Base-by-base conservation (phyloP, 106 monocot species). In the Iris macrosiphon region DNA sequence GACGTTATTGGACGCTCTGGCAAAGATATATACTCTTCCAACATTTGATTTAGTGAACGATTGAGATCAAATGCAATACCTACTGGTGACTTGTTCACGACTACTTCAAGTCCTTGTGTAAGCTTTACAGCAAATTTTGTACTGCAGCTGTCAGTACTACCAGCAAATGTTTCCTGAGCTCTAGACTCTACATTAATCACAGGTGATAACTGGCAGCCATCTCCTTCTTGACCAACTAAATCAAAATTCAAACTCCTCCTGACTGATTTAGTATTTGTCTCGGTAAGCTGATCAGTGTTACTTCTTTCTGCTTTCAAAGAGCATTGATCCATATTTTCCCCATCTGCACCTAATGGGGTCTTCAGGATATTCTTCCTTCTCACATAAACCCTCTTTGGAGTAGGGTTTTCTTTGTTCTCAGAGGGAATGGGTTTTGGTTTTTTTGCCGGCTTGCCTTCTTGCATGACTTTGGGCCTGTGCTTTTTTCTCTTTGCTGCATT, bases 401-500 rank as follows among this genome's bases (percentile, higher is more conserved):
- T n/a, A n/a, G n/a, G n/a, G n/a, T n/a, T n/a, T 18, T 42, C 44
- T 22, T 53, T 44, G 20, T 34, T 66, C 16, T 19, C 40, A 35
- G 28, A 49, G 10, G 62, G 61, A 0, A 43, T 29, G 16, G 63
- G 16, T 40, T 59, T 73, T 6, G 74, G 74, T 0, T 27, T 65
- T 40, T 53, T 81, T 7, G 45, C 18, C 9, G 60, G 49, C 47
- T 68, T 80, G n/a, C 57, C 77, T 62, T 80, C 76, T 28, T 32
- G 30, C 19, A 87, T 39, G 21, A 87, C 81, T 68, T 87, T 87
- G 1, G 87, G 81, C 52, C 77, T 66, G 52, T 77, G 78, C 40
- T 60, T 86, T 28, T 71, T 80, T 52, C 60, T 76, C 40, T 39
- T 65, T 0, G 61, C 12, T 1, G 25, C 29, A 61, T 59, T 76